Percentiles rank a stretch among this genome's conserved stretches.
Evolutionary conservation across 192 early-diverging fungal species (phyloP).

Genomic region (Entrophospora sp.): DNA sequence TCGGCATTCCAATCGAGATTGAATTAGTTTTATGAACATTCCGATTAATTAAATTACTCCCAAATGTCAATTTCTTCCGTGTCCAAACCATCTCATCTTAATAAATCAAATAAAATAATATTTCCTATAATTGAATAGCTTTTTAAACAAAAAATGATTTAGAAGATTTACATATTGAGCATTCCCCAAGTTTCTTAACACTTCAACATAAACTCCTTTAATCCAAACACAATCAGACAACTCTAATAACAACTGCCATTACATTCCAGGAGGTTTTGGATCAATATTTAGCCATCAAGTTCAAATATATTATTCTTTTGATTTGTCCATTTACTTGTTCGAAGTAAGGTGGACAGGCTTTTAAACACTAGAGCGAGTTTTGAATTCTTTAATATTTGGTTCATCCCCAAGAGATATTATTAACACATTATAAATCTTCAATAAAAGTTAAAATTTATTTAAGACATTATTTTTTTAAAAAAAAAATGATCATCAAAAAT

Average conservation of each 20-base stretch:
- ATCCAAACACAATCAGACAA: conserved; percentile 10
- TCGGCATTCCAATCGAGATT: not conserved
- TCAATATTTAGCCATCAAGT: not conserved
- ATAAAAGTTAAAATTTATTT: too few relatives aligned
- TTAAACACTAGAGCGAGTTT: conserved; percentile 6
- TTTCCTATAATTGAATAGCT: not conserved
- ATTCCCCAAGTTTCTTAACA: not conserved
- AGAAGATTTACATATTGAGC: not conserved
- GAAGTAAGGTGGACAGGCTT: not conserved
- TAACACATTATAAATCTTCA: conserved; percentile 7
- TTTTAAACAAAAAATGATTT: not conserved
- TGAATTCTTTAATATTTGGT: not conserved
- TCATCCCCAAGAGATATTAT: conserved; percentile 3
- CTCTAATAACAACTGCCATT: not conserved
- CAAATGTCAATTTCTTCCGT: conserved; percentile 15
- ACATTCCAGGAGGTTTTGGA: not conserved
- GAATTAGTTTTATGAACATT: not conserved
- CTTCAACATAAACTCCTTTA: not conserved
- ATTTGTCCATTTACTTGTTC: not conserved
- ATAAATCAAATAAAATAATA: not conserved
- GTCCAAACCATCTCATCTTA: not conserved
- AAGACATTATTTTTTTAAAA: too few relatives aligned
- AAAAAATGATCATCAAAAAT: too few relatives aligned
- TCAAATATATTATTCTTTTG: not conserved
- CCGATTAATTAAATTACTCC: conserved; percentile 11